Percentiles rank a stretch among this genome's conserved stretches.
phyloP scores from a whole-genome alignment of 139 green algal genomes.

The Coelastrella sp. region DNA sequence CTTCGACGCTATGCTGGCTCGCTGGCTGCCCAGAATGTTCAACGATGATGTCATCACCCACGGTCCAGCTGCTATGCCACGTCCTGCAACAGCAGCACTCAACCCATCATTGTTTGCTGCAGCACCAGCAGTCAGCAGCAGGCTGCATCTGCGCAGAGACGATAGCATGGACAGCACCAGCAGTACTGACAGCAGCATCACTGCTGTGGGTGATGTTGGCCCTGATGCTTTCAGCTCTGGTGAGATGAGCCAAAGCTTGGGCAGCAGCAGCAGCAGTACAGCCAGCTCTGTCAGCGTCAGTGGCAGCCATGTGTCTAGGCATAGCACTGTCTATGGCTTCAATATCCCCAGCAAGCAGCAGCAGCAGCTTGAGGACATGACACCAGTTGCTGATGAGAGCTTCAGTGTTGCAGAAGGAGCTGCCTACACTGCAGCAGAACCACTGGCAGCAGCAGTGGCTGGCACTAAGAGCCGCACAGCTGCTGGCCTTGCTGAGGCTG shows the following conservation, averaged over 20 bases:
- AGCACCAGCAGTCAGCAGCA: not conserved
- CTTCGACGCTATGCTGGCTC: slow-evolving; percentile 28
- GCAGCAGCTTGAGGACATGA: not conserved
- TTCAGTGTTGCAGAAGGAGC: not conserved
- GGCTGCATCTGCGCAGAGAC: not conserved
- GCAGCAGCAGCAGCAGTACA: slow-evolving; percentile 26
- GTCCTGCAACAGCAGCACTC: not conserved
- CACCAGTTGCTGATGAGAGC: not conserved
- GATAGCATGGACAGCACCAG: not conserved
- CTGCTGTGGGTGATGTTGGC: not conserved
- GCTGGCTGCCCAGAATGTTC: slow-evolving; percentile 33
- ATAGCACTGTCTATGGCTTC: slow-evolving; percentile 11
- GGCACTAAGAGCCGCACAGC: not conserved
- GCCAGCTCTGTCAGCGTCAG: not conserved
- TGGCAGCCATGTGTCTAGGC: not conserved
- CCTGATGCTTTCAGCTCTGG: not conserved
- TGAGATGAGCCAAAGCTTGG: not conserved
- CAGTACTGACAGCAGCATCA: not conserved
- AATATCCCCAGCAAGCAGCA: slow-evolving; percentile 4
- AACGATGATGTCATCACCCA: slow-evolving; percentile 3
- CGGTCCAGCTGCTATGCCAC: not conserved
- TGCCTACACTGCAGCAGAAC: not conserved
- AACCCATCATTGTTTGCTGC: not conserved
- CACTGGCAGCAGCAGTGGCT: not conserved
- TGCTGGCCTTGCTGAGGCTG: not conserved